Percentiles rank a stretch among this genome's conserved stretches.
Evolutionary conservation across 495 filamentous ascomycete species (phyloP).

Genomic region (Talaromyces trachyspermus): DNA sequence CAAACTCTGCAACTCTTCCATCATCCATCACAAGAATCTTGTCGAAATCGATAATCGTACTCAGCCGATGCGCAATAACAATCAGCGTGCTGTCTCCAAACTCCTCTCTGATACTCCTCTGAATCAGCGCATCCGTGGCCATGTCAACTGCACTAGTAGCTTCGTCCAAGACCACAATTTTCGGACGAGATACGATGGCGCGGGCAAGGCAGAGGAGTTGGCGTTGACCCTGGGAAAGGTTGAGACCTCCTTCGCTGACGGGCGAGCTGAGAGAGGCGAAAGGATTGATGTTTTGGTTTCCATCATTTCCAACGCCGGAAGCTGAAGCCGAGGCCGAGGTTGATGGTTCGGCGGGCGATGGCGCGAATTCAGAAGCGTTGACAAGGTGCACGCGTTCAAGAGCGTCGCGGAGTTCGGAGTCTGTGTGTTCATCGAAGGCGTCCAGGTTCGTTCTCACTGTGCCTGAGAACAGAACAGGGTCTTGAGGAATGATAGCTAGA

Average conservation of each 20-base stretch:
- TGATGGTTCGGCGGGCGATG: not conserved
- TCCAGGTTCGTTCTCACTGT: conserved; percentile 79
- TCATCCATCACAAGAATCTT: conserved; percentile 74
- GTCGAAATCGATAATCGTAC: conserved; percentile 83
- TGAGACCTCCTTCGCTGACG: conserved; percentile 68
- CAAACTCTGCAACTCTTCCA: conserved; percentile 67
- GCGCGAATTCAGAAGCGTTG: not conserved
- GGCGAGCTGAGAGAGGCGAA: conserved; percentile 28
- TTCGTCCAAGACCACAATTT: conserved; percentile 86
- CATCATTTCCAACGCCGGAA: conserved; percentile 60
- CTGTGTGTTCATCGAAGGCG: conserved; percentile 64
- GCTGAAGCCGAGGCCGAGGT: no score
- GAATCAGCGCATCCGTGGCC: conserved; percentile 75
- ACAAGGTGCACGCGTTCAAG: conserved; percentile 39
- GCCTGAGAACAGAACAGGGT: conserved; percentile 81
- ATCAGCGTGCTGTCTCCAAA: conserved; percentile 70
- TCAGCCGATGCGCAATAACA: conserved; percentile 84
- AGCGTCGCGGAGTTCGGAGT: conserved; percentile 65
- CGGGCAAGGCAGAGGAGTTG: conserved; percentile 85
- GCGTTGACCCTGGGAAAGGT: conserved; percentile 78
- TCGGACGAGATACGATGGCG: conserved; percentile 71
- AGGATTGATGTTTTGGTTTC: conserved; percentile 66
- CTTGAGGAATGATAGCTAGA: conserved; percentile 79
- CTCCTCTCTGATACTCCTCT: conserved; percentile 72
- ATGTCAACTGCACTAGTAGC: conserved; percentile 86